Evolutionary conservation across 2,329 filamentous ascomycete genomes (phyloP).

Genomic region (Scortechinia acanthostroma): DNA sequence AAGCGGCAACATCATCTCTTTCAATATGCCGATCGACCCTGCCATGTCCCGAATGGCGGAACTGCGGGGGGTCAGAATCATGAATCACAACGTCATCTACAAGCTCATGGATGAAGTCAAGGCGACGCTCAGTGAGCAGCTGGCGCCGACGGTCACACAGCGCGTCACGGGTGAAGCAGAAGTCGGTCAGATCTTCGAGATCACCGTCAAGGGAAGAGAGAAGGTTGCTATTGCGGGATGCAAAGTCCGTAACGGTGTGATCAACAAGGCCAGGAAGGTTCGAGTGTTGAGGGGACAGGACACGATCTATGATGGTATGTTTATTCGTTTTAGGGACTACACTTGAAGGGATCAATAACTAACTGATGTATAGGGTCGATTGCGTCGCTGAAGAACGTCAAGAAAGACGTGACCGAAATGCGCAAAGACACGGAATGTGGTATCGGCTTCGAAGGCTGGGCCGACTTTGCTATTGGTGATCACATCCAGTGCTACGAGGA

Average conservation of each 20-base stretch:
- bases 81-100: constrained; percentile 85
- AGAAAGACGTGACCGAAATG: constrained; percentile 86
- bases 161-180: constrained; percentile 84
- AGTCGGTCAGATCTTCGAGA: constrained; percentile 74
- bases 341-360: constrained; percentile 2
- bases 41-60: constrained; percentile 67
- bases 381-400: constrained; percentile 78
- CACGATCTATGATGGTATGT: constrained; percentile 75
- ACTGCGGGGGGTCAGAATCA: constrained; percentile 63
- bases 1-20: constrained; percentile 72
- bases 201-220: constrained; percentile 67
- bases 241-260: constrained; percentile 73
- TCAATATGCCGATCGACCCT: constrained; percentile 68
- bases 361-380: too few species aligned
- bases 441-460: constrained; percentile 75
- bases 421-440: constrained; percentile 91
- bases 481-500: constrained; percentile 83
- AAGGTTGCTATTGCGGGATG: constrained; percentile 78
- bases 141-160: constrained; percentile 59
- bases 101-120: constrained; percentile 69
- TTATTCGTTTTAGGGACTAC: too few species aligned
- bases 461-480: constrained; percentile 74
- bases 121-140: constrained; percentile 57
- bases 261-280: constrained; percentile 58
- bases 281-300: constrained; percentile 67